Percentiles rank a stretch among this genome's conserved stretches.
Evolutionary conservation across 768 basidiomycete genomes (phyloP).

Genomic region (Daedalea quercina): DNA sequence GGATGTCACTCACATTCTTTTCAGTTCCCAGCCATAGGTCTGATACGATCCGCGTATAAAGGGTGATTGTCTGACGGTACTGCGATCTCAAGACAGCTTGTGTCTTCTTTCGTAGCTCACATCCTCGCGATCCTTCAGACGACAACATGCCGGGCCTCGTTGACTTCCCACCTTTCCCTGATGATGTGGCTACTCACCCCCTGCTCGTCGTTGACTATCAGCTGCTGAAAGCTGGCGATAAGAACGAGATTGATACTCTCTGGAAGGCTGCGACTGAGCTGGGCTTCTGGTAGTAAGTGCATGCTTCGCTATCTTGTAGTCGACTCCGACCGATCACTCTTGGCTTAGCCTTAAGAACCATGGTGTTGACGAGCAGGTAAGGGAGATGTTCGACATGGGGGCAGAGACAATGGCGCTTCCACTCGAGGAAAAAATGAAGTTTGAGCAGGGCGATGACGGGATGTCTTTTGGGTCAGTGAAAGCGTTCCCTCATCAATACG

Average conservation of each 20-base stretch:
- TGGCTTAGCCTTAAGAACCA: conserved; percentile 36
- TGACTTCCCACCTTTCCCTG: conserved; percentile 35
- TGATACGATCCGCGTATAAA: too few species aligned
- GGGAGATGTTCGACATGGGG: conserved; percentile 37
- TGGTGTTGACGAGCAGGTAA: conserved; percentile 28
- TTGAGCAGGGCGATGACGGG: conserved; percentile 37
- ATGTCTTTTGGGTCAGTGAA: conserved; percentile 29
- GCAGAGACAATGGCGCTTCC: conserved; percentile 34
- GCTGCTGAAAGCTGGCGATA: conserved; percentile 29
- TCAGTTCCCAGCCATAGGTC: too few species aligned
- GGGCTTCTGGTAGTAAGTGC: conserved; percentile 50
- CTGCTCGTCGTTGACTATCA: conserved; percentile 40
- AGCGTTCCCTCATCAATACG: background rate
- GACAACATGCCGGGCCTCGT: conserved; percentile 26
- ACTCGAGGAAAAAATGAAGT: conserved; percentile 35
- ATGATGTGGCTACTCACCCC: conserved; percentile 36
- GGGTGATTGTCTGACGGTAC: too few species aligned
- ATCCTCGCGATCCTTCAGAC: too few species aligned
- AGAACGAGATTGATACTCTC: conserved; percentile 33
- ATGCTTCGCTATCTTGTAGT: background rate
- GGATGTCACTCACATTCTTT: too few species aligned
- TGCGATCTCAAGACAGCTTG: too few species aligned
- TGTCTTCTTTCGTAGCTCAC: too few species aligned
- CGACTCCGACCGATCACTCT: background rate
- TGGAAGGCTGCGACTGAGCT: conserved; percentile 42